phyloP scores from a whole-genome alignment of 2,329 filamentous ascomycete species.

The Xylaria sp. region DNA sequence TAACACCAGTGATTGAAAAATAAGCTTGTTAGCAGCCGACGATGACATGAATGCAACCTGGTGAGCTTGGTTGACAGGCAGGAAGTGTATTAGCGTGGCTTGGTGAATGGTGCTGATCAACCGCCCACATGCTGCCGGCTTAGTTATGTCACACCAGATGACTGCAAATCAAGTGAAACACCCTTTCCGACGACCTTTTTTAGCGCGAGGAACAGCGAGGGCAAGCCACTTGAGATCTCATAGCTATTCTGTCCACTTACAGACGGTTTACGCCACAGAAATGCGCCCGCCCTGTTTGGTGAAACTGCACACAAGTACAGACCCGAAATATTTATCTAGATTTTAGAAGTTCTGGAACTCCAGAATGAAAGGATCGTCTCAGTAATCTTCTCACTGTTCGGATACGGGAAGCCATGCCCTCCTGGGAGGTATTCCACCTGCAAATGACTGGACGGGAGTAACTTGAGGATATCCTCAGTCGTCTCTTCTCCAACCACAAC shows the following conservation, averaged over 20 bases:
- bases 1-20: no score
- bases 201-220: no score
- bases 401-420: slow-evolving; percentile 43
- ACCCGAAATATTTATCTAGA: background rate
- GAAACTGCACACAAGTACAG: background rate
- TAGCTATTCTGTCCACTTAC: background rate
- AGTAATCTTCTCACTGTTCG: slow-evolving; percentile 41
- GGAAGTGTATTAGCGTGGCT: no score
- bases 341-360: slow-evolving; percentile 8
- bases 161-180: no score
- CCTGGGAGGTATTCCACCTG: slow-evolving; percentile 42
- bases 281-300: background rate
- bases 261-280: background rate
- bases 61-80: no score
- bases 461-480: slow-evolving; percentile 41
- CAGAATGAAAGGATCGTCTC: slow-evolving; percentile 39
- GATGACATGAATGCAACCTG: no score
- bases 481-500: slow-evolving; percentile 40
- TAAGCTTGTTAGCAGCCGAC: no score
- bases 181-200: no score
- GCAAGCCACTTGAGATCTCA: no score
- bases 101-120: no score
- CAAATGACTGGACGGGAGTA: slow-evolving; percentile 39
- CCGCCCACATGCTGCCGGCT: no score
- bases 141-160: no score